Conservation (phyloP, 2,329 filamentous ascomycete genomes). For the Monosporascus sp. region DNA sequence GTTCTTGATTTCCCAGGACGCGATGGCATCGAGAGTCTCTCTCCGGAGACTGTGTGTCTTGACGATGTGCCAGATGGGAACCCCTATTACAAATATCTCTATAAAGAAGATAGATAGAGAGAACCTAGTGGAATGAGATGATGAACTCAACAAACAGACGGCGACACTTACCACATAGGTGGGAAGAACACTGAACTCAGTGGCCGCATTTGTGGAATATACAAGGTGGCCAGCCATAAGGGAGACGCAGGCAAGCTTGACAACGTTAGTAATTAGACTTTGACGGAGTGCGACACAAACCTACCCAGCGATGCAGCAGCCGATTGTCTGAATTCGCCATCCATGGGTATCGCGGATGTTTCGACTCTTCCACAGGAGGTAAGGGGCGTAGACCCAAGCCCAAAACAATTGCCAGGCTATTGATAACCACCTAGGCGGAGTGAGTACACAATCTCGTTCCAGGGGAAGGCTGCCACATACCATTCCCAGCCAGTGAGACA, state of each 20-base stretch:
- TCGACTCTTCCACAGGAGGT: slow-evolving; percentile 56
- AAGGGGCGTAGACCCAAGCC: slow-evolving; percentile 57
- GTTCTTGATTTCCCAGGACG: slow-evolving; percentile 40
- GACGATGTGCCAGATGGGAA: slow-evolving; percentile 54
- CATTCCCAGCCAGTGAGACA: slow-evolving; percentile 56
- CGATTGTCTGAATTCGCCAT: slow-evolving; percentile 59
- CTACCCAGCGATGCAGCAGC: slow-evolving; percentile 41
- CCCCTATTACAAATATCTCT: slow-evolving; percentile 58
- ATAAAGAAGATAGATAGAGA: slow-evolving; percentile 56
- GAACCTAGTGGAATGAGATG: slow-evolving; percentile 33
- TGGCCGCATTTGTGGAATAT: slow-evolving; percentile 42
- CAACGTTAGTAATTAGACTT: not conserved
- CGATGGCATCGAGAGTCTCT: slow-evolving; percentile 44
- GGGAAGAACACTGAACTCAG: slow-evolving; percentile 53
- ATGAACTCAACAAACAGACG: not conserved
- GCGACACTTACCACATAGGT: slow-evolving; percentile 51
- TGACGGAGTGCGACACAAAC: slow-evolving; percentile 8
- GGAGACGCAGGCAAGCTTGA: slow-evolving; percentile 57
- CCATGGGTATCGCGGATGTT: slow-evolving; percentile 59
- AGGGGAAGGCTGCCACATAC: slow-evolving; percentile 27
- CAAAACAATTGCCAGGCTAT: slow-evolving; percentile 60
- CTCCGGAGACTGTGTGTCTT: slow-evolving; percentile 38
- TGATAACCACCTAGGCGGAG: slow-evolving; percentile 49
- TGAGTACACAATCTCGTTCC: not conserved
- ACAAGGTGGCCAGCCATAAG: slow-evolving; percentile 59